These are phyloP conservation scores for Dimocarpus longan DNA, from an alignment of 345 rosid genomes.

Conservation along the genomic window DNA sequence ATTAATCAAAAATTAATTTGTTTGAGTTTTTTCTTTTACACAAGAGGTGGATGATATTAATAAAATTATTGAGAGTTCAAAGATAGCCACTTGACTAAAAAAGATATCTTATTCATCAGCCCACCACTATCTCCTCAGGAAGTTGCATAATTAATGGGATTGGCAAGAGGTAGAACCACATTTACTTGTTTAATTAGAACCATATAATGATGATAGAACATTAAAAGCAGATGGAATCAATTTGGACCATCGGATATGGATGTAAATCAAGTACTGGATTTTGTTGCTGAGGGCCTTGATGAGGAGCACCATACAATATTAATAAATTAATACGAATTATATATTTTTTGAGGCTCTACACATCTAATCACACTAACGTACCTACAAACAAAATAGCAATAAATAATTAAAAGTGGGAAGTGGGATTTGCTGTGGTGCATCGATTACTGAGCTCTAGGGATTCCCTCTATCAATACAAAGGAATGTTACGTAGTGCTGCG, in stretches of 20 bases:
- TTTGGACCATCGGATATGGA: background rate
- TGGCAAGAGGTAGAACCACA: background rate
- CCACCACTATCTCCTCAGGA: background rate
- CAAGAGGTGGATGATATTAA: background rate
- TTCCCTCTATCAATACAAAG: conserved; percentile 60
- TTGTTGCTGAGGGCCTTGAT: background rate
- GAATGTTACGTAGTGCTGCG: conserved; percentile 66
- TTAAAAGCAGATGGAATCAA: background rate
- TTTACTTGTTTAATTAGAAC: background rate
- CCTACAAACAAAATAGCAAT: background rate
- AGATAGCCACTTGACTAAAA: background rate
- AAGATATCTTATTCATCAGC: background rate
- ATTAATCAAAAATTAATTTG: background rate
- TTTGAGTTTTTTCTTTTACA: background rate
- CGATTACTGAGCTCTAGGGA: conserved; percentile 65
- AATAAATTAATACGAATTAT: background rate
- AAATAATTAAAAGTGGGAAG: conserved; percentile 33
- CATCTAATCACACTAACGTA: conserved; percentile 4
- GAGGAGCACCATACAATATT: conserved; percentile 13
- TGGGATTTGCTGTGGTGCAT: conserved; percentile 50
- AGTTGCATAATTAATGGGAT: background rate
- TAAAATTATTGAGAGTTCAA: background rate
- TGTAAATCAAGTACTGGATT: background rate
- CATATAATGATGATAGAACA: conserved; percentile 6
- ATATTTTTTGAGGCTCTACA: background rate